Evolutionary conservation across 2,329 filamentous ascomycete species (phyloP).

Genomic region (Coleophoma eucalyptorum): DNA sequence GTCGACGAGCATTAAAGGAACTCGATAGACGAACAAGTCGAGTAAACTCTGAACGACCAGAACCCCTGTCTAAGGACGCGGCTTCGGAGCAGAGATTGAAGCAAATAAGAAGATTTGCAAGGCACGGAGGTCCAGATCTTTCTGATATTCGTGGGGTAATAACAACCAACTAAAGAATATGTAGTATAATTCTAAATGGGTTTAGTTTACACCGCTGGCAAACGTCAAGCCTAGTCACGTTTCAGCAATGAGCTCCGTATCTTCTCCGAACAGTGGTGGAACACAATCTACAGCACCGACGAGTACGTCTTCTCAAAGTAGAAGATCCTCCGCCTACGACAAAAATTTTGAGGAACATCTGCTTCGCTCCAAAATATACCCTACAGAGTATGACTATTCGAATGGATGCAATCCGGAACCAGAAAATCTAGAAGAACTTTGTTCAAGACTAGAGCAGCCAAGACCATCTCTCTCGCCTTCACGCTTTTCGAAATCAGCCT

Average conservation of each 20-base stretch:
- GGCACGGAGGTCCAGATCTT: constrained; percentile 30
- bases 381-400: constrained; percentile 19
- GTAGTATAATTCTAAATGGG: constrained; percentile 3
- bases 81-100: neutral
- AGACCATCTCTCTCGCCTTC: constrained; percentile 33
- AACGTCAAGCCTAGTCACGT: constrained; percentile 3
- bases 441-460: constrained; percentile 18
- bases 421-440: constrained; percentile 26
- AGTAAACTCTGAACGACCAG: constrained; percentile 1
- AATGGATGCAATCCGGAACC: constrained; percentile 20
- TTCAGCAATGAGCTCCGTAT: constrained; percentile 16
- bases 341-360: constrained; percentile 32
- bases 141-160: constrained; percentile 29
- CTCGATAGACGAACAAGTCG: constrained; percentile 18
- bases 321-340: constrained; percentile 26
- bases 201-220: constrained; percentile 18
- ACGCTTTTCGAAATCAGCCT: constrained; percentile 25
- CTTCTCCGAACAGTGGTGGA: constrained; percentile 9
- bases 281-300: constrained; percentile 12
- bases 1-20: constrained; percentile 22
- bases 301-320: constrained; percentile 9
- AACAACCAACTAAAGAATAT: constrained; percentile 2
- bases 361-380: constrained; percentile 29
- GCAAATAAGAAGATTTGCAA: constrained; percentile 23
- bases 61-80: neutral